A percentile compares a stretch with the other conserved stretches of the same genome.
Evolutionary conservation across 2,329 filamentous ascomycete genomes (phyloP).

Genomic region (Huntiella abstrusa): DNA sequence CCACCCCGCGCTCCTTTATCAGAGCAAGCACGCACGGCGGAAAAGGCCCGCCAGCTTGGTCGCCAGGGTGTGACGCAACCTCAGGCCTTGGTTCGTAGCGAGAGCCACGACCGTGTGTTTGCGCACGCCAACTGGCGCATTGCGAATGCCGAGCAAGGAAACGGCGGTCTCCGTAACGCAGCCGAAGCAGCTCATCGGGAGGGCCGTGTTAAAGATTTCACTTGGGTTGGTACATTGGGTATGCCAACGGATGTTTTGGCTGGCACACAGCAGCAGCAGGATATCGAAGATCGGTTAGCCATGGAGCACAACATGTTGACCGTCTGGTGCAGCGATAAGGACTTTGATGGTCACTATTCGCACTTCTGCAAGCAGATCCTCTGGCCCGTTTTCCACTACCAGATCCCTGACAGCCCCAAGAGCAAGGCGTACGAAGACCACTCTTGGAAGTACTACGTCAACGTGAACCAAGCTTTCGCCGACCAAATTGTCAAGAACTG

Average conservation of each 20-base stretch:
- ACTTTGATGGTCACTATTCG: constrained; percentile 85
- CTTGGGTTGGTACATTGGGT: constrained; percentile 82
- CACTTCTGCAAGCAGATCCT: constrained; percentile 97
- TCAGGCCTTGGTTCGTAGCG: constrained; percentile 30
- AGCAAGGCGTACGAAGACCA: constrained; percentile 97
- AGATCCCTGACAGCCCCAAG: constrained; percentile 93
- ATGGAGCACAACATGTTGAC: constrained; percentile 67
- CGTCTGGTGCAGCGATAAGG: constrained; percentile 74
- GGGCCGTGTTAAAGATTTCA: constrained; percentile 52
- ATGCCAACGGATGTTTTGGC: constrained; percentile 82
- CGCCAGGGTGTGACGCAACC: constrained; percentile 40
- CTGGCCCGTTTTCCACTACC: constrained; percentile 96
- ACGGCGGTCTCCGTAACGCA: constrained; percentile 79
- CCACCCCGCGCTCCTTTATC: constrained; percentile 60
- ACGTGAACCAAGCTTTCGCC: constrained; percentile 82
- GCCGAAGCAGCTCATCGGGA: constrained; percentile 58
- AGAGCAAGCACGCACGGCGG: constrained; percentile 39
- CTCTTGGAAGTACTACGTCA: constrained; percentile 88
- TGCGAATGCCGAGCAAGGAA: constrained; percentile 73
- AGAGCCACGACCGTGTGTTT: constrained; percentile 51
- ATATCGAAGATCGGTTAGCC: constrained; percentile 66
- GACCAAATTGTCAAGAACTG: constrained; percentile 79
- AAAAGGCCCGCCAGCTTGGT: constrained; percentile 34
- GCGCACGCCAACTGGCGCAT: constrained; percentile 68
- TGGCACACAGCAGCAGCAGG: constrained; percentile 53